Evolutionary conservation across 208 protist species (phyloP), one percentile per base, ranked within the genome.

Genomic region (Trypanosoma cruzi): DNA sequence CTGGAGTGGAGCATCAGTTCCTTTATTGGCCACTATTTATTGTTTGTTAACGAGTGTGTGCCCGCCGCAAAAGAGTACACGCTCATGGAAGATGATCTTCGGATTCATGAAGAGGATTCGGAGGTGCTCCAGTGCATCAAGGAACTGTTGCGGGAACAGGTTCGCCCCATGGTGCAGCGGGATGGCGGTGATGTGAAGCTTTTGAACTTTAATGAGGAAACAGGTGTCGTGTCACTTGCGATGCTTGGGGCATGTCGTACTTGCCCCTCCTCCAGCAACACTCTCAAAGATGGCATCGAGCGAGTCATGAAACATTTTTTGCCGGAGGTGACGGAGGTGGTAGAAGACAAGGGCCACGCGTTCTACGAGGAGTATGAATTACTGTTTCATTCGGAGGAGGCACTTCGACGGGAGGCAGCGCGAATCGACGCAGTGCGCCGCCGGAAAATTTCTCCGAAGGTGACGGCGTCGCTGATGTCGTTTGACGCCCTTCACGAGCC

Each of bases 81-180:
- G 14, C 68, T 95, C 13, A 76, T 97, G 28, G 86, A 93, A 64
- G 89, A 97, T 52, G 93, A 98, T 52, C 80, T 96, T 2, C 73
- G 75, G 8, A 7, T 87, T 24, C 62, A 62, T 32, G 83, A 90
- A 52, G 73, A 67, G 24, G 95, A 98, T 73, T 81, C 82, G 2
- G 93, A 97, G 82, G 86, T 94, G 50, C 36, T 98, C 56, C 90
- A 96, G 85, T 95, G 90, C 73, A 95, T 98, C 58, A 98, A 98
- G 82, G 93, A 98, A 70, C 84, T 98, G n/a, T 64, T 98, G 49
- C 81, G 87, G 11, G 90, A 91, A 64, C 86, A 96, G 65, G 82
- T 98, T 18, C 86, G 93, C 32, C 93, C 95, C 26, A 96, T 97
- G 90, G 84, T 98, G 46, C 95, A 97, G 81, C 86, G 90, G 31